These are phyloP conservation scores for Adenanthera pavonina DNA, from an alignment of 306 rosid genomes.

Conservation along the genomic window DNA sequence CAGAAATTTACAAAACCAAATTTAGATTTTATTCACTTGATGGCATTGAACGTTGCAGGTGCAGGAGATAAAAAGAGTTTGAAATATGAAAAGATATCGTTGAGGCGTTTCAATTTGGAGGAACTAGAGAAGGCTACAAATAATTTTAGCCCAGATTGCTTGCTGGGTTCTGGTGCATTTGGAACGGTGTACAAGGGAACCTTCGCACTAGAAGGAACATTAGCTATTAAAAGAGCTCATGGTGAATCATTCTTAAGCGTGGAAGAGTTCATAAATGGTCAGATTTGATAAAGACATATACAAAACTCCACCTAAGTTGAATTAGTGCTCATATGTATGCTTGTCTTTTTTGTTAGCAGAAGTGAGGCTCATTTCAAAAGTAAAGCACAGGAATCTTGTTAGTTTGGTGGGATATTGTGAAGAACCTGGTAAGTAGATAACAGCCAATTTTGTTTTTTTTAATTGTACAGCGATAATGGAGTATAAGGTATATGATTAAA, in stretches of 20 bases:
- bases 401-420: constrained; percentile 84
- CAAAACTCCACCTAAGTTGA: constrained; percentile 21
- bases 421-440: constrained; percentile 60
- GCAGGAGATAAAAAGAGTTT: constrained; percentile 24
- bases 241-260: constrained; percentile 54
- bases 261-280: constrained; percentile 81
- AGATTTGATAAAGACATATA: constrained; percentile 8
- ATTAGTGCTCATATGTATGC: constrained; percentile 7
- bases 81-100: constrained; percentile 48
- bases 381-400: constrained; percentile 73
- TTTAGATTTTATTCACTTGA: constrained; percentile 12
- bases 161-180: constrained; percentile 84
- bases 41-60: constrained; percentile 33
- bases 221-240: constrained; percentile 82
- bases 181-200: constrained; percentile 74
- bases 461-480: constrained; percentile 12
- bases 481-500: background rate
- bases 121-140: constrained; percentile 73
- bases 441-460: background rate
- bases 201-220: constrained; percentile 56
- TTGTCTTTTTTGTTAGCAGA: constrained; percentile 54
- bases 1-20: background rate
- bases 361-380: constrained; percentile 69
- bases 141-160: constrained; percentile 63
- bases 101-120: constrained; percentile 63